Evolutionary conservation across 2,329 filamentous ascomycete species (phyloP).

Genomic region (Penicillium corylophilum): DNA sequence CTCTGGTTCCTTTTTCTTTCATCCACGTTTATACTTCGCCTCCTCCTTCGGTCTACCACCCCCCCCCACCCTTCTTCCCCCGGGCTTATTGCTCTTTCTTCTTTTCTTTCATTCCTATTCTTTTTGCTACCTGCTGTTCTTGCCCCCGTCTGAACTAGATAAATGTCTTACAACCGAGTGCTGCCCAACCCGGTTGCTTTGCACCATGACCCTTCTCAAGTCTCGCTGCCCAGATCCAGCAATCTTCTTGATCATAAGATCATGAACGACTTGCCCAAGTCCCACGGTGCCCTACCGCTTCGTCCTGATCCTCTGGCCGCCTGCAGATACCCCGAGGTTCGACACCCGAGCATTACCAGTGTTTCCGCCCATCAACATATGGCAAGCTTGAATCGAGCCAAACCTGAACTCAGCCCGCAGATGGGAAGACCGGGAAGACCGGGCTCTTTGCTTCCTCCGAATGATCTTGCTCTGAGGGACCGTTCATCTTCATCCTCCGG

Average conservation of each 20-base stretch:
- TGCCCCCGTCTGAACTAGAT: constrained; percentile 14
- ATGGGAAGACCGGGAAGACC: constrained; percentile 14
- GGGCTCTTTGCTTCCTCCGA: constrained; percentile 18
- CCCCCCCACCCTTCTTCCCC: constrained; percentile 3
- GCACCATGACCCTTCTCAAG: constrained; percentile 39
- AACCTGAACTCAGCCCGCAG: background rate
- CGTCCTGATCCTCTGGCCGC: constrained; percentile 14
- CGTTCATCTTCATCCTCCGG: constrained; percentile 32
- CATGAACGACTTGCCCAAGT: constrained; percentile 36
- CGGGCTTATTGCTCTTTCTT: no score
- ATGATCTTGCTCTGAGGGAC: constrained; percentile 25
- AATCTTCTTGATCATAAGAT: constrained; percentile 44
- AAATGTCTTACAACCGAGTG: constrained; percentile 52
- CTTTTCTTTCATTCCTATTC: constrained; percentile 9
- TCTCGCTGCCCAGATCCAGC: constrained; percentile 33
- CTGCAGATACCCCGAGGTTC: constrained; percentile 23
- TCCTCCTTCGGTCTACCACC: constrained; percentile 3
- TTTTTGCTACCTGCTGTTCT: background rate
- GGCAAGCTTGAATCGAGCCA: constrained; percentile 26
- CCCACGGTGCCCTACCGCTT: constrained; percentile 16
- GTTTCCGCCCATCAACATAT: constrained; percentile 27
- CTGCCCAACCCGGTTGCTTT: constrained; percentile 46
- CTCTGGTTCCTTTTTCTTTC: constrained; percentile 4
- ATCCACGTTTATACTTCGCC: constrained; percentile 15
- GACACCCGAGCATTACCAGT: constrained; percentile 1